These are phyloP conservation scores for Vanrija sp. DNA, from an alignment of 1,284 basidiomycete species.

Conservation along the genomic window DNA sequence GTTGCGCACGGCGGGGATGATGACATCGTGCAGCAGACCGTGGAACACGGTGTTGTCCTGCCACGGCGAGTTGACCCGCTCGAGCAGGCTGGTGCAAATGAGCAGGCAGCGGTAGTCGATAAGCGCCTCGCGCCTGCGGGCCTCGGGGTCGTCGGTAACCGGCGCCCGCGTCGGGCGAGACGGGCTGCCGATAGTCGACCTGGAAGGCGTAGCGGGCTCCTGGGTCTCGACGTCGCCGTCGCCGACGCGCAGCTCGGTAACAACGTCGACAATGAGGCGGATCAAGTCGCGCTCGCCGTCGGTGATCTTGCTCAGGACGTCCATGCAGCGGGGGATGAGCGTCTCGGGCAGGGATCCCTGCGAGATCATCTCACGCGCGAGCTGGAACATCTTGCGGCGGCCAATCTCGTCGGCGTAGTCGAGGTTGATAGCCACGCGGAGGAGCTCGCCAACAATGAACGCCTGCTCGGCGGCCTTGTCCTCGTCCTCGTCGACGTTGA, in stretches of 20 bases:
- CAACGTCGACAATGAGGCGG: slow-evolving; percentile 87
- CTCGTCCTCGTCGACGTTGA: slow-evolving; percentile 51
- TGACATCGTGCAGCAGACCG: slow-evolving; percentile 82
- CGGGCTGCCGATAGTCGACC: neutral
- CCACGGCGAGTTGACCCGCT: slow-evolving; percentile 84
- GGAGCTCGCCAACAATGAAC: slow-evolving; percentile 74
- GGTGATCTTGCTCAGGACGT: slow-evolving; percentile 79
- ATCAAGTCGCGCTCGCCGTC: slow-evolving; percentile 86
- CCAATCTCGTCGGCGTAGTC: slow-evolving; percentile 97
- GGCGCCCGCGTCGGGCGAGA: neutral
- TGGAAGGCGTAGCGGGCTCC: neutral
- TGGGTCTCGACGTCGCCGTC: slow-evolving; percentile 51
- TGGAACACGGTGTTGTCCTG: slow-evolving; percentile 92
- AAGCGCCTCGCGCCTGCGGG: slow-evolving; percentile 54
- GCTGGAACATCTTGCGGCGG: slow-evolving; percentile 81
- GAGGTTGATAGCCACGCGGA: slow-evolving; percentile 73
- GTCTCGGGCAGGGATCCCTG: slow-evolving; percentile 72
- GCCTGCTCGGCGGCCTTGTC: slow-evolving; percentile 54
- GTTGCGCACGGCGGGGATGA: slow-evolving; percentile 82
- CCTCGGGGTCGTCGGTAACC: slow-evolving; percentile 32
- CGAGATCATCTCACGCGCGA: slow-evolving; percentile 83
- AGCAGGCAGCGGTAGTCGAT: slow-evolving; percentile 77
- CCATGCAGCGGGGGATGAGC: slow-evolving; percentile 76
- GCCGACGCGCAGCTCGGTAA: slow-evolving; percentile 68
- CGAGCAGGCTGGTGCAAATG: slow-evolving; percentile 86